Evolutionary conservation across 768 basidiomycete species (phyloP).

Genomic region (Inosperma sp.): DNA sequence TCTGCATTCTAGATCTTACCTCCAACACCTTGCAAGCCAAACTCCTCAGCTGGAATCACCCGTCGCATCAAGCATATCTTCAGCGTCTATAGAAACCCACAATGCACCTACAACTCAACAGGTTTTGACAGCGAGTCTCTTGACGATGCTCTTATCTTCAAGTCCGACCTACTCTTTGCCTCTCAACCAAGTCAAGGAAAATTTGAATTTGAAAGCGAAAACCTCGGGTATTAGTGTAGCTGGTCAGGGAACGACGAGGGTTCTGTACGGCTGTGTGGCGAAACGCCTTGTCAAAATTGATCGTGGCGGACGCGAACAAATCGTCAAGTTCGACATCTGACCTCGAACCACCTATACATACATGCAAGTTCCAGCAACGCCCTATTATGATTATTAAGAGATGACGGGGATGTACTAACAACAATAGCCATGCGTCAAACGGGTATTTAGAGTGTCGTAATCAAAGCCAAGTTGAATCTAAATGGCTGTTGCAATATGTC

Average conservation of each 20-base stretch:
- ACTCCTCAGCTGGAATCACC: constrained; percentile 54
- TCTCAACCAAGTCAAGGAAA: constrained; percentile 57
- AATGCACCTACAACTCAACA: constrained; percentile 58
- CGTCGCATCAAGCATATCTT: constrained; percentile 48
- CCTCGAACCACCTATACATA: background rate
- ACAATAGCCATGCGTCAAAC: background rate
- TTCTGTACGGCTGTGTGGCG: constrained; percentile 75
- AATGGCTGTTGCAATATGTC: constrained; percentile 13
- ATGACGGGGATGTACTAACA: background rate
- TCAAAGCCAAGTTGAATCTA: background rate
- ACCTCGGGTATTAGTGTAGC: constrained; percentile 29
- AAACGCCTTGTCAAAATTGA: constrained; percentile 77
- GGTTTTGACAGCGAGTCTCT: constrained; percentile 63
- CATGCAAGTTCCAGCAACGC: background rate
- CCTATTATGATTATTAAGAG: background rate
- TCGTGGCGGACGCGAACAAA: constrained; percentile 67
- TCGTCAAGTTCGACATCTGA: constrained; percentile 65
- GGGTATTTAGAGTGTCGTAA: background rate
- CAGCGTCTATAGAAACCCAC: constrained; percentile 20
- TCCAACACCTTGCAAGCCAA: constrained; percentile 50
- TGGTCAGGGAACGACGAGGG: constrained; percentile 50
- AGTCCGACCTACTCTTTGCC: constrained; percentile 54
- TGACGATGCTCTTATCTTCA: constrained; percentile 53
- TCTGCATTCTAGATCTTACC: constrained; percentile 41
- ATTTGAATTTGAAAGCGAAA: constrained; percentile 43